Base-by-base conservation (phyloP, 2,329 filamentous ascomycete genomes). In the Pezicula neosporulosa region DNA sequence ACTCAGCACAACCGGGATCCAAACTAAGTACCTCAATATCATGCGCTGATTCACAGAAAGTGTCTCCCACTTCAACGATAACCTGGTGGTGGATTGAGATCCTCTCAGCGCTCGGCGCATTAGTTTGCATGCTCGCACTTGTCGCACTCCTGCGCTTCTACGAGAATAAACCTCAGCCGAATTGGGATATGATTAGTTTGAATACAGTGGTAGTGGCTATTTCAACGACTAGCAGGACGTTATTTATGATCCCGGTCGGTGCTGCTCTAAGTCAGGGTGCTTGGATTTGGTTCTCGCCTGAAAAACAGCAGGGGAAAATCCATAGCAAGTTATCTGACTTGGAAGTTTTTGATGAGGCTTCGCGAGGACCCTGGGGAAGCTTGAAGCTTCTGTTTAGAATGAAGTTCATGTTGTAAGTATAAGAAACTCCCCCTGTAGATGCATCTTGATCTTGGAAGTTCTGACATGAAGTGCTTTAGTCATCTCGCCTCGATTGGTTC, bases 231-330 rank as follows among this genome's bases (percentile, higher is more conserved):
- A 46, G 18, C 15, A 30, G 44, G 30, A 46, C 28, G 33, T n/a
- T 30, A 7, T 46, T 33, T 18, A 46, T 46, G 44, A 35, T 46
- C 16, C 27, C 27, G 5, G 30, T 35, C 13, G 44, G 13, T 35
- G 19, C 44, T 12, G 44, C 28, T 12, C 9, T 46, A 12, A 46
- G 44, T 18, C 44, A 46, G 33, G 19, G 27, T 16, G 33, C 28
- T 18, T 46, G 44, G 44, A 18, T 46, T 21, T 46, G 44, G 44
- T 46, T 46, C 44, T 33, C 28, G 4, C 19, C 44, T n/a, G 24
- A 33, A 8, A 46, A 35, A 8, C 18, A 35, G 6, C 1, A 9
- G 16, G 21, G 18, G 18, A 35, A 35, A 33, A n/a, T n/a, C 4
- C 19, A 43, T 19, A 46, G 30, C 18, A 30, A 30, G n/a, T 35